phyloP scores from a whole-genome alignment of 1,139 yeast species.

The Fermentozyma sake region DNA sequence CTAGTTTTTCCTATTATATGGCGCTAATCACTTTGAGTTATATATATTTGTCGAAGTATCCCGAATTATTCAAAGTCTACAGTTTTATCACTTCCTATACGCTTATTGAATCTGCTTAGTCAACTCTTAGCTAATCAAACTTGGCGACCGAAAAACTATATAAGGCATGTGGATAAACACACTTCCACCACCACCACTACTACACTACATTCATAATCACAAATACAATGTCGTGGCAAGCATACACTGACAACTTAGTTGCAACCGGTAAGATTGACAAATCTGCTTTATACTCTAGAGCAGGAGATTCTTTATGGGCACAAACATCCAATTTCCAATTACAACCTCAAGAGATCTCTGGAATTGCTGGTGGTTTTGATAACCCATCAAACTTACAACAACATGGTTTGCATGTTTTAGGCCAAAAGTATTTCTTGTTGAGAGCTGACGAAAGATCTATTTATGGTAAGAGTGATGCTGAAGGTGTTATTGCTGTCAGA shows the following conservation, averaged over 20 bases:
- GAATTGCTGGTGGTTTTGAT: conserved; percentile 74
- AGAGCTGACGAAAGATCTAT: conserved; percentile 91
- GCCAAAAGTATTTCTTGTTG: conserved; percentile 82
- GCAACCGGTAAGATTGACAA: conserved; percentile 84
- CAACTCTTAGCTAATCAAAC: no score
- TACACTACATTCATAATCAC: no score
- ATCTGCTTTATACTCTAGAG: conserved; percentile 90
- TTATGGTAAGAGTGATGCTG: conserved; percentile 85
- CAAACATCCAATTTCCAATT: conserved; percentile 68
- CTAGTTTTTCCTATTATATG: no score
- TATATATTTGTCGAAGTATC: no score
- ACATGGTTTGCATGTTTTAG: conserved; percentile 78
- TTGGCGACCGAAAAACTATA: no score
- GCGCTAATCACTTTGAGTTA: no score
- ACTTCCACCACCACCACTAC: no score
- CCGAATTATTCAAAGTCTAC: no score
- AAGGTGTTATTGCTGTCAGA: conserved; percentile 87
- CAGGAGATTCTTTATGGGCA: conserved; percentile 96
- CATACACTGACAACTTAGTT: conserved; percentile 89
- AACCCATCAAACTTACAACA: conserved; percentile 78
- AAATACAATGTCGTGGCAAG: conserved; percentile 49
- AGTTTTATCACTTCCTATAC: no score
- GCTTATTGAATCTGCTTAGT: no score
- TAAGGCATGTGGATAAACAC: no score
- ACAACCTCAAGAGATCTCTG: conserved; percentile 65